Base-by-base conservation (phyloP, 2,329 filamentous ascomycete species). In the Colletotrichum lentis region DNA sequence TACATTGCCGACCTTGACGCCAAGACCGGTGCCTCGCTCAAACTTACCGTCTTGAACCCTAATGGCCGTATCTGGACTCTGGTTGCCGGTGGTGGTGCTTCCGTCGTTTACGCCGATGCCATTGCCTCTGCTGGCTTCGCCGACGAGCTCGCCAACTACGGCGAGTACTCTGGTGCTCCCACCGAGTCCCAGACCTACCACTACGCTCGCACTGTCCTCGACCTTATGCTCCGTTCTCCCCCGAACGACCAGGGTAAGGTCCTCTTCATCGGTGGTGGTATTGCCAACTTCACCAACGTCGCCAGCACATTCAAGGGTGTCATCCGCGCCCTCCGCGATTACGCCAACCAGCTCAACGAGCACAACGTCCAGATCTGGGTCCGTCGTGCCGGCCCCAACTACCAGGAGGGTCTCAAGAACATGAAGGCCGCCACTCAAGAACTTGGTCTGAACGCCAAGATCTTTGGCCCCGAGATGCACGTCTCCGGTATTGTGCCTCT, bases 221-320 rank as follows among this genome's bases (percentile, higher is more conserved):
- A 99, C 81, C 90, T 99, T 72, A 97, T 99, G 93, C 91, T 99
- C 75, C 93, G 96, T 74, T 91, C 95, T 64, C 95, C 96, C 67
- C 81, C 89, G 78, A 86, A 88, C 81, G 88, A 92, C 70, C 91
- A 97, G 77, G 96, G 96, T 86, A 99, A 98, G 89, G 93, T 99
- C 62, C 91, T 99, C 73, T 99, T 99, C 88, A 98, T 99, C 74
- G 96, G 96, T 82, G 96, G 96, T 85, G 96, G 96, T 88, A 99
- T 99, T 88, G 96, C 96, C 87, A 99, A 99, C 91, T 99, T 99
- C 86, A 99, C 96, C 87, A 99, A 98, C 84, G 96, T 99, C 63
- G 96, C 96, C 70, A 96, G 92, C 76, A 99, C 96, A 72, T 99
- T 99, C 91, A 99, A 99, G 89, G 96, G 96, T 85, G 95, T 99